Conservation (phyloP, 2,329 filamentous ascomycete species). For the Fusarium sp. region DNA sequence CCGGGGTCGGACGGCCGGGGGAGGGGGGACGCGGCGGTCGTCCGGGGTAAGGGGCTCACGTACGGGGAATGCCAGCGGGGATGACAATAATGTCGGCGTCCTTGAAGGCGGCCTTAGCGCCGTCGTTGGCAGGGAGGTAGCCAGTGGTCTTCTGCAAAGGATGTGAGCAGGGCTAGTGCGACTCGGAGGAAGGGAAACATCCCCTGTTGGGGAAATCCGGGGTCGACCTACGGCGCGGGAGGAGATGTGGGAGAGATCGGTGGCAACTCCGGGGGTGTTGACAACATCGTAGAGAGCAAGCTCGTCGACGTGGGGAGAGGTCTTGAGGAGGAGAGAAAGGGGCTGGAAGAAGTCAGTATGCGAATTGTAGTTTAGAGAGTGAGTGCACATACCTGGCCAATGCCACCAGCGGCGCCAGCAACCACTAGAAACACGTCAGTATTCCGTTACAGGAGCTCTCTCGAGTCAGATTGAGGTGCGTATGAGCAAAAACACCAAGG, state of each 20-base stretch:
- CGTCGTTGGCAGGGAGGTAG: conserved; percentile 87
- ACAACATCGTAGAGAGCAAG: conserved; percentile 99
- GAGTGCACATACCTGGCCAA: conserved; percentile 82
- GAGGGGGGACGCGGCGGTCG: conserved; percentile 10
- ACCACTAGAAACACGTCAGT: conserved; percentile 66
- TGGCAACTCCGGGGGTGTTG: conserved; percentile 95
- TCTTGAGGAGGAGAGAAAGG: conserved; percentile 95
- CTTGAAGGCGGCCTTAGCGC: conserved; percentile 88
- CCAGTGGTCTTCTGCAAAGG: conserved; percentile 80
- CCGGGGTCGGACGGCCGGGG: conserved; percentile 34
- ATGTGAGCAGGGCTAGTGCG: conserved; percentile 46
- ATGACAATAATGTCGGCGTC: conserved; percentile 97
- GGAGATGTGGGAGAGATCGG: conserved; percentile 98
- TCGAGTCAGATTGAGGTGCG: background rate
- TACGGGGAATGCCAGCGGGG: conserved; percentile 97
- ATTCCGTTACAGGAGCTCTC: background rate
- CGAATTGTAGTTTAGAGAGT: conserved; percentile 28
- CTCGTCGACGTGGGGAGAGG: conserved; percentile 87
- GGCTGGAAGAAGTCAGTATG: conserved; percentile 67
- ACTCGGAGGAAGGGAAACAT: conserved; percentile 40
- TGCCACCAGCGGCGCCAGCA: conserved; percentile 96
- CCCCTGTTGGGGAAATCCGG: conserved; percentile 25
- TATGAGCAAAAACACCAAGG: conserved; percentile 7
- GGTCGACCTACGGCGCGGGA: conserved; percentile 75
- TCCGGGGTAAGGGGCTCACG: conserved; percentile 52